phyloP scores from a whole-genome alignment of 352 stramenopile genomes.

The Phytophthora idaei region DNA sequence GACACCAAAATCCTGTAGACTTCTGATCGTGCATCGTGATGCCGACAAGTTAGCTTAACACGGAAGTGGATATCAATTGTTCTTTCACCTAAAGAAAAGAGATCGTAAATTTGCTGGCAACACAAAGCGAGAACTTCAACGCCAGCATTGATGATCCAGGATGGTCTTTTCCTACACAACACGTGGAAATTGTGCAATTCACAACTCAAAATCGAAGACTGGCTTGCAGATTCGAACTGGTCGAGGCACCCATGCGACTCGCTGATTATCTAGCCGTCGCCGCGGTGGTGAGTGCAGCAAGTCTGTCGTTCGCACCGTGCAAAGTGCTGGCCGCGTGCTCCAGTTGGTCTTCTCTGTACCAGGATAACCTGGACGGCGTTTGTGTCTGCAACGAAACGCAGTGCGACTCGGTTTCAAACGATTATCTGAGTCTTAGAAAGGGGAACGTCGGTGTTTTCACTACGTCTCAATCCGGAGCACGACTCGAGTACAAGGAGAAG shows the following conservation, averaged over 20 bases:
- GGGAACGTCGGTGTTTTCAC: constrained; percentile 49
- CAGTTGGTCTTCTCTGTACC: constrained; percentile 28
- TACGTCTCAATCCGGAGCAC: constrained; percentile 50
- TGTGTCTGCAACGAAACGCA: constrained; percentile 59
- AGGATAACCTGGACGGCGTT: constrained; percentile 52
- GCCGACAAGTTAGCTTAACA: background rate
- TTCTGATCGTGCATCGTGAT: constrained; percentile 8
- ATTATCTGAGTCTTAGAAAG: constrained; percentile 42
- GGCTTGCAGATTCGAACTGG: constrained; percentile 14
- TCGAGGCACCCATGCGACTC: background rate
- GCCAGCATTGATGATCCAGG: background rate
- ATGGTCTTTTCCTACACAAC: constrained; percentile 10
- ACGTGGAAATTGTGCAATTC: constrained; percentile 17
- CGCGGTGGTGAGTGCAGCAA: background rate
- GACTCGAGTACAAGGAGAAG: constrained; percentile 45
- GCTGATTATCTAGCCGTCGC: constrained; percentile 19
- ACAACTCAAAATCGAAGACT: constrained; percentile 12
- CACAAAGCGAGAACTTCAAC: background rate
- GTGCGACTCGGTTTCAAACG: constrained; percentile 59
- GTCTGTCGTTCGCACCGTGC: background rate
- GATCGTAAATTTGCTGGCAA: background rate
- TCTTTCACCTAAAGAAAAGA: too few species aligned
- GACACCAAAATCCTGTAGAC: constrained; percentile 24
- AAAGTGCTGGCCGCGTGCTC: constrained; percentile 51
- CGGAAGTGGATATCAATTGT: background rate